Evolutionary conservation across 2,329 filamentous ascomycete genomes (phyloP), one percentile per base, ranked within the genome.

Genomic region (Aureobasidium pullulans): DNA sequence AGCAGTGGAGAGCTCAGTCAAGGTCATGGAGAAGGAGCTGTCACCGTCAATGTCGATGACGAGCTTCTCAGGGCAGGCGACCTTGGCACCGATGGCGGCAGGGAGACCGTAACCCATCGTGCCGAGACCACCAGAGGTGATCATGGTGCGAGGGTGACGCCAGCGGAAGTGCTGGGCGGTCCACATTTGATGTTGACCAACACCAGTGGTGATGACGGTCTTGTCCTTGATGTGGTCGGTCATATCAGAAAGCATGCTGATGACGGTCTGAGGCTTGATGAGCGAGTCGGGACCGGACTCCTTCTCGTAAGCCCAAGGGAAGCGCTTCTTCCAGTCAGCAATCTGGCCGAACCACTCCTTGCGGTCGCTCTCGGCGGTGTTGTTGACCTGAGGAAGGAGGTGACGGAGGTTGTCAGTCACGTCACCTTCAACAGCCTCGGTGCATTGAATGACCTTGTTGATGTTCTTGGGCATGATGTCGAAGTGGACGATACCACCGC

Each of bases 401-500:
- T 83, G 76, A 54, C 80, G 80, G 36, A 97, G 79, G 74, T 96
- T 97, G 16, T 85, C 77, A 2, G 86, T 85, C 32, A 96, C 90
- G 70, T 97, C 93, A 61, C 94, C 94, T 76, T 96, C 93, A 16
- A 97, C 87, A 47, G 94, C 93, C 77, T 96, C 91, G 43, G 89
- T 96, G 7, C 93, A 92, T 76, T 97, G 90, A 13, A 99, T 88
- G 43, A 97, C 92, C 83, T 97, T 99, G 85, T 97, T 97, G 78
- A 97, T 97, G 80, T 99, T 97, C 86, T 99, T 99, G 68, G 94
- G 93, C 87, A 97, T 88, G 69, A 99, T 93, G 73, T 97, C 93
- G 69, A 97, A 97, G 75, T 99, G 93, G 15, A 97, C 84, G 68
- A 99, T 97, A 69, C 94, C 94, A 68, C 94, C 94, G 63, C 91